Evolutionary conservation across 1,284 basidiomycete genomes (phyloP).

Genomic region (Ceratobasidium sp.): DNA sequence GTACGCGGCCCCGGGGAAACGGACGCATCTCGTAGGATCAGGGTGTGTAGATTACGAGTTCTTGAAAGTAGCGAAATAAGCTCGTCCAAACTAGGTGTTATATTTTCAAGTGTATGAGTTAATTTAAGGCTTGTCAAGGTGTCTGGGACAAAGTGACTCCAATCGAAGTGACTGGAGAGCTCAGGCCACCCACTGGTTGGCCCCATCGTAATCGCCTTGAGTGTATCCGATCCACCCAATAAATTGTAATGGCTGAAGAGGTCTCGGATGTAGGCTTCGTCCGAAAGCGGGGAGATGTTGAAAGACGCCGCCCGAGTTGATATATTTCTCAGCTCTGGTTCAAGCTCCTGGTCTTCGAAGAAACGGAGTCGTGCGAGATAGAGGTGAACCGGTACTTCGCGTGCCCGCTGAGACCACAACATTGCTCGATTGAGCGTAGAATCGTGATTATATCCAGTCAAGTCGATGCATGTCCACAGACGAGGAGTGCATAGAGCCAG

Average conservation of each 20-base stretch:
- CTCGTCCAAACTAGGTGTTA: slow-evolving; percentile 4
- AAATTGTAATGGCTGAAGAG: not conserved
- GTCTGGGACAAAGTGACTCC: not conserved
- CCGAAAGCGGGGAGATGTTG: not conserved
- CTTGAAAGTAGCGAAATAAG: not conserved
- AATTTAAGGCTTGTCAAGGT: not conserved
- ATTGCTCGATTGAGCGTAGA: not conserved
- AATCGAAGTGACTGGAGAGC: not conserved
- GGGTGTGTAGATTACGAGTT: slow-evolving; percentile 3
- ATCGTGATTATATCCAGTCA: not conserved
- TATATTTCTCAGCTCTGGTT: not conserved
- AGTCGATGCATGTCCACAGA: not conserved
- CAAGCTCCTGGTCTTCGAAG: not conserved
- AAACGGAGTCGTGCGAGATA: not conserved
- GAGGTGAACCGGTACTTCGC: not conserved
- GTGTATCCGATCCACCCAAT: not conserved
- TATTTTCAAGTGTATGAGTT: not conserved
- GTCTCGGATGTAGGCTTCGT: not conserved
- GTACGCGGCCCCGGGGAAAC: not conserved
- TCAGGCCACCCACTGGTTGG: not conserved
- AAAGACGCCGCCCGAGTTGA: not conserved
- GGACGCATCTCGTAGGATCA: slow-evolving; percentile 1
- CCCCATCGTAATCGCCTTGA: not conserved
- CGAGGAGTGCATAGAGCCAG: slow-evolving; percentile 1
- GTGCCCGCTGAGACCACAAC: not conserved